Evolutionary conservation across 257 asterid species (phyloP).

Genomic region (Parsonsia alboflavescens): DNA sequence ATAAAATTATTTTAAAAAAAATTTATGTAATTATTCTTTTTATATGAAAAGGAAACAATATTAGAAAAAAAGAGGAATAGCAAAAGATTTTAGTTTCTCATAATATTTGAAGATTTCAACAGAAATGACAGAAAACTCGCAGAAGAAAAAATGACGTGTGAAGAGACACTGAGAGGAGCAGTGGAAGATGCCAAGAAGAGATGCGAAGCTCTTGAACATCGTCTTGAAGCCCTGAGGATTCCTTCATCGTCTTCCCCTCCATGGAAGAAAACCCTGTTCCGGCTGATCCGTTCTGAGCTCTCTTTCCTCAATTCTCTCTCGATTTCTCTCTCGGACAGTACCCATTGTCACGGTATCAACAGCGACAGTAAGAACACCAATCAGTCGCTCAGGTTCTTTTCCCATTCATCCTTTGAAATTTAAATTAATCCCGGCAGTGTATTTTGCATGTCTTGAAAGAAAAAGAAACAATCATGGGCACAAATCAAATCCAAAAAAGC

Average conservation of each 20-base stretch:
- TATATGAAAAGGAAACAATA: no score
- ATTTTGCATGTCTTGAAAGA: not conserved
- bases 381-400: conserved; percentile 40
- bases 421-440: not conserved
- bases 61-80: no score
- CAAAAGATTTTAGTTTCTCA: no score
- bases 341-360: not conserved
- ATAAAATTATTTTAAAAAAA: no score
- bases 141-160: not conserved
- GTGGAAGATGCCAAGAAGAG: conserved; percentile 56
- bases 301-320: conserved; percentile 60
- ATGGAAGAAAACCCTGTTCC: conserved; percentile 50
- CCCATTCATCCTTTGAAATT: not conserved
- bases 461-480: not conserved
- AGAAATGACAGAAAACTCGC: not conserved
- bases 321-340: conserved; percentile 4
- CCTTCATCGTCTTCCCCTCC: conserved; percentile 26
- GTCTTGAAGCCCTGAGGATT: conserved; percentile 25
- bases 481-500: not conserved
- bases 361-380: conserved; percentile 2
- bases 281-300: conserved; percentile 72
- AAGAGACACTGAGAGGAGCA: conserved; percentile 7
- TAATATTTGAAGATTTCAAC: no score
- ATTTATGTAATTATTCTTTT: no score
- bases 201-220: conserved; percentile 47